These are phyloP conservation scores for Kuraishia piskuri DNA, from an alignment of 805 yeast genomes.

Conservation along the genomic window DNA sequence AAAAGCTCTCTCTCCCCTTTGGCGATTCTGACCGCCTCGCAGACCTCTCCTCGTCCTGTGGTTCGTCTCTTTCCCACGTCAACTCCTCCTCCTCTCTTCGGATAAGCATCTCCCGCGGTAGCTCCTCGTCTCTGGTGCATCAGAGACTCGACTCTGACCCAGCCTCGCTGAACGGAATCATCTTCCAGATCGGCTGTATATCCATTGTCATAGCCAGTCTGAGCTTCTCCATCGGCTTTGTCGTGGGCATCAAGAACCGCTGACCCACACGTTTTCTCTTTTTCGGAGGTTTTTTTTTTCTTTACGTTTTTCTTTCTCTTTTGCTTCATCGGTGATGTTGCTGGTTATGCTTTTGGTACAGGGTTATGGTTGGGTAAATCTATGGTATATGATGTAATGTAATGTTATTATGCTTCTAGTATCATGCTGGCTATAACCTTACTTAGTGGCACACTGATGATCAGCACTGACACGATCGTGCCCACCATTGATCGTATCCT, in stretches of 20 bases:
- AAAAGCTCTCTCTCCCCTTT: not conserved
- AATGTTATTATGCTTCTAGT: not conserved
- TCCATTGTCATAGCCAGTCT: conserved; percentile 7
- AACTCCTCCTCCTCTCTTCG: not conserved
- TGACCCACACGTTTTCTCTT: not conserved
- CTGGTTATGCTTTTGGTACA: not conserved
- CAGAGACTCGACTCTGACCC: not conserved
- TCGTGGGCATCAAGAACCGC: conserved; percentile 3
- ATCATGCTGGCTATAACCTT: not conserved
- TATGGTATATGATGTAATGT: not conserved
- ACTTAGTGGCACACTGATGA: not conserved
- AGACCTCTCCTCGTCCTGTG: not conserved
- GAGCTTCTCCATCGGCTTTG: conserved; percentile 8
- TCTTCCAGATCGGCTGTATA: conserved; percentile 7
- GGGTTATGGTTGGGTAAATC: not conserved
- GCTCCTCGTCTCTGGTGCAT: not conserved
- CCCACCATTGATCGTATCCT: not conserved
- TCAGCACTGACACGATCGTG: not conserved
- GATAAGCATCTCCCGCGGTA: not conserved
- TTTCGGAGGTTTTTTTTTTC: not conserved
- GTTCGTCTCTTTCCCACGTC: not conserved
- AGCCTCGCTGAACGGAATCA: not conserved
- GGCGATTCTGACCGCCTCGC: not conserved
- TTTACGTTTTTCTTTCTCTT: not conserved
- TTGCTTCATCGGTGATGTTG: not conserved